Conservation (phyloP, 2,329 filamentous ascomycete species). For the Plenodomus biglobosus region DNA sequence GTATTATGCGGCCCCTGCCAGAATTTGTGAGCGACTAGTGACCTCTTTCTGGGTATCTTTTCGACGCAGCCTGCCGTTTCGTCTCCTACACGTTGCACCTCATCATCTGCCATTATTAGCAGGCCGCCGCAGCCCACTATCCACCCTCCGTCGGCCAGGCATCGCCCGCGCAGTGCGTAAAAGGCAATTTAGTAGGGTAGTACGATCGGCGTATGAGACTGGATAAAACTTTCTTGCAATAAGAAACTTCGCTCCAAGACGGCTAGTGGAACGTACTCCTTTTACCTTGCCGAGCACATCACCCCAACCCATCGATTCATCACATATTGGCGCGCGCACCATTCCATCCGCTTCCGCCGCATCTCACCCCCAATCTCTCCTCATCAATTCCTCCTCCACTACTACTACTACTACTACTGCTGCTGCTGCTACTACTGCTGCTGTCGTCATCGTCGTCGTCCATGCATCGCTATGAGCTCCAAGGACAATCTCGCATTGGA, state of each 20-base stretch:
- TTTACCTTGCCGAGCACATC: slow-evolving; percentile 31
- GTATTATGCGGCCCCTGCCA: slow-evolving; percentile 25
- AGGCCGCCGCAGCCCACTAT: slow-evolving; percentile 1
- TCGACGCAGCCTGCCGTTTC: slow-evolving; percentile 16
- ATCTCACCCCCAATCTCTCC: slow-evolving; percentile 11
- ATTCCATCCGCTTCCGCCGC: slow-evolving; percentile 22
- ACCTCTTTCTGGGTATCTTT: slow-evolving; percentile 21
- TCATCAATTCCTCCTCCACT: slow-evolving; percentile 8
- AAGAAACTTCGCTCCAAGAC: slow-evolving; percentile 31
- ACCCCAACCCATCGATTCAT: slow-evolving; percentile 21
- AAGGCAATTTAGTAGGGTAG: slow-evolving; percentile 12
- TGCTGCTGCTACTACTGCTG: too few relatives aligned
- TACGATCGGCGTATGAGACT: slow-evolving; percentile 29
- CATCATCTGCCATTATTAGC: slow-evolving; percentile 12
- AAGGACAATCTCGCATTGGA: slow-evolving; percentile 36
- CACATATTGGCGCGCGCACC: slow-evolving; percentile 23
- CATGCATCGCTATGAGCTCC: slow-evolving; percentile 36
- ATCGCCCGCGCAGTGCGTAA: neutral
- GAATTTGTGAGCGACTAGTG: slow-evolving; percentile 8
- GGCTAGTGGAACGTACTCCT: slow-evolving; percentile 31
- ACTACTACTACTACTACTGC: too few relatives aligned
- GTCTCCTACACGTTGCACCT: slow-evolving; percentile 20
- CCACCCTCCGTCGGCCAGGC: neutral
- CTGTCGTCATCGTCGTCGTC: slow-evolving; percentile 6
- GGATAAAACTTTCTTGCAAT: slow-evolving; percentile 28